Evolutionary conservation across 805 yeast genomes (phyloP).

Genomic region (Kodamaea laetipori): DNA sequence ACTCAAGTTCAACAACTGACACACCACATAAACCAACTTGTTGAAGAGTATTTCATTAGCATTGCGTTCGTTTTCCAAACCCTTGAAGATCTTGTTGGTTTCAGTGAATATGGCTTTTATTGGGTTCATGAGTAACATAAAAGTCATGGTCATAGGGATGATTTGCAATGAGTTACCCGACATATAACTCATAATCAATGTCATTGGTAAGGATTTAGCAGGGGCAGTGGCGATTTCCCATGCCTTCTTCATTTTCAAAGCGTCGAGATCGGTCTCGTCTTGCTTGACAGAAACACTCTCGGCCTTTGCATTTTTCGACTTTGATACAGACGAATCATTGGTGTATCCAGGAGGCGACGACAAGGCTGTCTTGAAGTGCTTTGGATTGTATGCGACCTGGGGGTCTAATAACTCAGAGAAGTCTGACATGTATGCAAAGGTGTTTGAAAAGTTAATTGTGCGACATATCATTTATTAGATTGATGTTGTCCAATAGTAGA

Average conservation of each 20-base stretch:
- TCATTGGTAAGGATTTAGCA: conserved; percentile 86
- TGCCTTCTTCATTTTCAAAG: conserved; percentile 61
- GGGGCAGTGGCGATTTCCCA: conserved; percentile 88
- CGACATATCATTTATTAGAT: no score
- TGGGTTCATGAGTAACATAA: conserved; percentile 80
- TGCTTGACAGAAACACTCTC: conserved; percentile 16
- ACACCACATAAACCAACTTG: conserved; percentile 48
- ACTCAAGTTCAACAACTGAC: conserved; percentile 57
- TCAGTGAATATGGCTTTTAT: conserved; percentile 64
- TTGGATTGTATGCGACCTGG: conserved; percentile 11
- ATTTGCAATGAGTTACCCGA: conserved; percentile 88
- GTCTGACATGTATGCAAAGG: neutral
- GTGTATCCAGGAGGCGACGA: conserved; percentile 24
- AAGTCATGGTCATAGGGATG: conserved; percentile 87
- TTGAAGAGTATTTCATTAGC: conserved; percentile 37
- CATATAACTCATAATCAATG: conserved; percentile 86
- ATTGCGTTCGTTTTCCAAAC: conserved; percentile 43
- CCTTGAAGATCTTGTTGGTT: conserved; percentile 57
- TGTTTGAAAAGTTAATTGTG: neutral
- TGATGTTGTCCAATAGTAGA: no score
- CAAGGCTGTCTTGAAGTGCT: conserved; percentile 9
- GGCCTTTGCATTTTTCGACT: conserved; percentile 9
- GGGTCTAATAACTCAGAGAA: conserved; percentile 14
- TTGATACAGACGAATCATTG: conserved; percentile 7
- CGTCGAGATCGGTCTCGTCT: conserved; percentile 29